Evolutionary conservation across 495 filamentous ascomycete genomes (phyloP), one percentile per base, ranked within the genome.

Genomic region (Talaromyces borbonicus): DNA sequence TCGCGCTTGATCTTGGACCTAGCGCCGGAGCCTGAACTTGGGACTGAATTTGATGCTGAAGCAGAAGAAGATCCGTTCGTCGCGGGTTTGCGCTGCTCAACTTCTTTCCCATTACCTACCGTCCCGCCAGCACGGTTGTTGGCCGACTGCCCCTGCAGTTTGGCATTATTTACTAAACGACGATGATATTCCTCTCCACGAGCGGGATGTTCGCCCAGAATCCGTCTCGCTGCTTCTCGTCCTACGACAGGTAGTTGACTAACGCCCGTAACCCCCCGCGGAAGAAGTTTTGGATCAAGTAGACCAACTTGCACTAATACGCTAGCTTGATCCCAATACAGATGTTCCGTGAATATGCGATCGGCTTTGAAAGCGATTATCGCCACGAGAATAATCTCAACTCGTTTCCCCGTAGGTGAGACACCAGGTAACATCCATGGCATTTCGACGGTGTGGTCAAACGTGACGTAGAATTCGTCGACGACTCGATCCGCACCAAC

Each of bases 251-350:
- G 88, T 32, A 94, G 68, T 54, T 62, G 75, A 22, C 78, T 70
- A n/a, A 72, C 62, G 0, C 72, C 75, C 27, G 71, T 64, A 19
- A 69, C 60, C 5, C 63, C 58, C 19, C 56, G 46, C 1, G 73
- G 68, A 6, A 79, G 61, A 8, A 75, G 59, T 60, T 68, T 83
- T 52, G 55, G 81, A 71, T 87, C 77, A 29, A 95, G 56, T 37
- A 93, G 56, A 0, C 87, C 87, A 0, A 87, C 62, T 61, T 94
- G 88, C 15, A 82, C 73, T 0, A 95, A 62, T 2, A 90, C 82
- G 12, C 77, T 81, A 1, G 83, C 86, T 58, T 94, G 87, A 55
- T 94, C 89, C 87, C 87, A 95, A 51, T 84, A 82, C 14, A 90
- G 80, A 53, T 90, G 83, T 60, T 95, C 88, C 43, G 85, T 80